Evolutionary conservation across 352 stramenopile genomes (phyloP).

Genomic region (Thalassiosira livingstoniorum): DNA sequence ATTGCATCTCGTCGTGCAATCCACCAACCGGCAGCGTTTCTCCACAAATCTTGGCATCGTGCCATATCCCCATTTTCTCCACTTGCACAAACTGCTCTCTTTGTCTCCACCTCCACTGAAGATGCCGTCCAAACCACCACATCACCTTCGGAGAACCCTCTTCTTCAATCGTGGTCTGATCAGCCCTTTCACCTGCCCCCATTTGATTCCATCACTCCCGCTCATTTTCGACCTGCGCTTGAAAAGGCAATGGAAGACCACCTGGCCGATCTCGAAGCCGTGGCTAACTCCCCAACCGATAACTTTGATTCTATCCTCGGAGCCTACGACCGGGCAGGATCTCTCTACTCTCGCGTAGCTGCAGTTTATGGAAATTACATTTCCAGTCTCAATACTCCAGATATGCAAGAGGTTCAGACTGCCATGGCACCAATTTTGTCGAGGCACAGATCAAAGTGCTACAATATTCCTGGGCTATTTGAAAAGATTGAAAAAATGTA

Average conservation of each 20-base stretch:
- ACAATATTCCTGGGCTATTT: conserved; percentile 81
- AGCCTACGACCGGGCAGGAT: conserved; percentile 77
- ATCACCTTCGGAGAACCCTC: no score
- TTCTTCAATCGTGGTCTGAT: conserved; percentile 73
- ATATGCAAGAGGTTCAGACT: conserved; percentile 82
- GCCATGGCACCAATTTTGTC: conserved; percentile 74
- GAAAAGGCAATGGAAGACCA: conserved; percentile 72
- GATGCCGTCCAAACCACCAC: no score
- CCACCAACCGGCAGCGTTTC: background rate
- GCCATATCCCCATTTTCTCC: background rate
- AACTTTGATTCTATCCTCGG: conserved; percentile 82
- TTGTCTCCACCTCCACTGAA: conserved; percentile 11
- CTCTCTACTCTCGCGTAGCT: conserved; percentile 58
- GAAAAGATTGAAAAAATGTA: conserved; percentile 74
- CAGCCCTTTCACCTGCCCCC: conserved; percentile 82
- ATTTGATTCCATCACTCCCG: conserved; percentile 74
- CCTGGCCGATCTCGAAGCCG: conserved; percentile 74
- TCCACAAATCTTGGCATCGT: background rate
- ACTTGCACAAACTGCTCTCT: background rate
- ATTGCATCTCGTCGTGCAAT: no score
- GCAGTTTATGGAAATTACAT: conserved; percentile 80
- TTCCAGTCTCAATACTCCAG: conserved; percentile 70
- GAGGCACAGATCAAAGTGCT: conserved; percentile 63
- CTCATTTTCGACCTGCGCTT: conserved; percentile 78
- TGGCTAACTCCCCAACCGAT: conserved; percentile 63